Evolutionary conservation across 1,139 yeast species (phyloP), one percentile per base, ranked within the genome.

Genomic region (Protomyces lactucae-debilis): DNA sequence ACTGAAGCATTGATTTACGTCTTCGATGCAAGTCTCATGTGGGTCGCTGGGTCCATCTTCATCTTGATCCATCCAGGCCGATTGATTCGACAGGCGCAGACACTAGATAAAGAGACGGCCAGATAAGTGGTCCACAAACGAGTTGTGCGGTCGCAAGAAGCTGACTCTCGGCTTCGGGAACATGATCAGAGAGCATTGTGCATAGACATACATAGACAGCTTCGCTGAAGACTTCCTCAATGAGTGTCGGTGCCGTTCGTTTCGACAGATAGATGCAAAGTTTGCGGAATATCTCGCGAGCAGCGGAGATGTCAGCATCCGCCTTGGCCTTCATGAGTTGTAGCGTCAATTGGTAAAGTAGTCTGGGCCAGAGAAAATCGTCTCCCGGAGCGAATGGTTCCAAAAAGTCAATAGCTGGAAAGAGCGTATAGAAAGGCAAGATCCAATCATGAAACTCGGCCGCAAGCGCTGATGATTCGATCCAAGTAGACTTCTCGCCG

Each of bases 271-370:
- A 43, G 48, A 43, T 43, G 23, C 48, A 43, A 16, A 43, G 23
- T 43, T 43, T 43, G 48, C 48, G 48, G 48, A 43, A 43, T 18
- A 43, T 43, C 48, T 43, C 48, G 48, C 48, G 48, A 43, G 48
- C 48, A 43, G 48, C 48, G n/a, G 48, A 43, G 48, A 43, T 14
- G 48, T 43, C 48, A 16, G 9, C 23, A 18, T 43, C 23, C 3
- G 48, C 48, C 48, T 43, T 43, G 48, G 48, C 23, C 48, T 43
- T 18, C 48, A 43, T 43, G 48, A 43, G 48, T 18, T 43, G 48
- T 3, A 43, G 48, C 12, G 21, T 43, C 18, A 43, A 21, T 21
- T 43, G 48, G n/a, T 43, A 43, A 43, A 43, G 48, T 43, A 43
- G 48, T 43, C 48, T 4, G 23, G 23, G 48, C 48, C 48, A 43